These are phyloP conservation scores for Apiotrichum akiyoshidainum DNA, from an alignment of 1,284 basidiomycete species.

Conservation along the genomic window DNA sequence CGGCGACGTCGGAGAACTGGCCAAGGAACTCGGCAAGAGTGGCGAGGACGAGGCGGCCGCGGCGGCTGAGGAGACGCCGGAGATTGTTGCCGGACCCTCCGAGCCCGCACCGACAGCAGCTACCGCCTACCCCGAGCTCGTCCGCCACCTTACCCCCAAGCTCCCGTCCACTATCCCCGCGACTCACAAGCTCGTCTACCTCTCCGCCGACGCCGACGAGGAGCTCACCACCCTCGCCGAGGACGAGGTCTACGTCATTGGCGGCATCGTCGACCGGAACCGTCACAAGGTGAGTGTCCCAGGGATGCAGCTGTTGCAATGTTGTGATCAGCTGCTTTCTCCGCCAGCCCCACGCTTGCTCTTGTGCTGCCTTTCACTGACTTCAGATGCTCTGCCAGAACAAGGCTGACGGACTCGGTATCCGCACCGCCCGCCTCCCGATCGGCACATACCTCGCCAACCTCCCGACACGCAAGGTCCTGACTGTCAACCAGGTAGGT, in stretches of 20 bases:
- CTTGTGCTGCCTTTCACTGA: background rate
- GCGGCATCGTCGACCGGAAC: slow-evolving; percentile 94
- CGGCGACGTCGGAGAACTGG: slow-evolving; percentile 52
- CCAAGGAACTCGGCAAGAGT: slow-evolving; percentile 11
- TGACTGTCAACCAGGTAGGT: slow-evolving; percentile 88
- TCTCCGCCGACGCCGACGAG: slow-evolving; percentile 89
- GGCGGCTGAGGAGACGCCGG: background rate
- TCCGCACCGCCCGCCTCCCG: slow-evolving; percentile 84
- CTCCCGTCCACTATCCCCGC: slow-evolving; percentile 27
- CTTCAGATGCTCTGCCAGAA: slow-evolving; percentile 78
- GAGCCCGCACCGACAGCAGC: background rate
- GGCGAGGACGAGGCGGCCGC: background rate
- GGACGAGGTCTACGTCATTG: slow-evolving; percentile 89
- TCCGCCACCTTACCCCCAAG: slow-evolving; percentile 15
- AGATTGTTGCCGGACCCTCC: background rate
- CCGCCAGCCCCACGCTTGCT: too few species aligned
- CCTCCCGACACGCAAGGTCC: slow-evolving; percentile 84
- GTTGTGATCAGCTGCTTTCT: too few species aligned
- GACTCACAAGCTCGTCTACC: slow-evolving; percentile 70
- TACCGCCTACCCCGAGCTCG: background rate
- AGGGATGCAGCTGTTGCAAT: too few species aligned
- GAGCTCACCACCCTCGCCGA: slow-evolving; percentile 76
- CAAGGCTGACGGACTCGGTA: slow-evolving; percentile 71
- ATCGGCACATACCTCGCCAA: slow-evolving; percentile 81
- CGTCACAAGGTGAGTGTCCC: slow-evolving; percentile 75